Percentiles rank a stretch among this genome's conserved stretches.
These are phyloP conservation scores for Aspergillus nomiae DNA, from an alignment of 2,329 filamentous ascomycete genomes.

Conservation along the genomic window DNA sequence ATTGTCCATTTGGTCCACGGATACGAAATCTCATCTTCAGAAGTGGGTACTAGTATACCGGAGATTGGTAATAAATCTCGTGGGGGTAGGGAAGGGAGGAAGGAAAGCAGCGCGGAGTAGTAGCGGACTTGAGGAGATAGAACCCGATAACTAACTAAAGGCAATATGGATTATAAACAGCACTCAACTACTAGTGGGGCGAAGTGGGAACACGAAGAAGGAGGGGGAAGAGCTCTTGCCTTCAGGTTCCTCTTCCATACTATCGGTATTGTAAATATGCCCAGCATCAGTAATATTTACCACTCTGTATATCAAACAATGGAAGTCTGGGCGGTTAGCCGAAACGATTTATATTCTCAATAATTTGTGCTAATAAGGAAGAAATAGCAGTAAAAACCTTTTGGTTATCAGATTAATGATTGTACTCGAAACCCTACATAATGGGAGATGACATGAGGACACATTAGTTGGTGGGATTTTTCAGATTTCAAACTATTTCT, in stretches of 20 bases:
- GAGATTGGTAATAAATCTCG: neutral
- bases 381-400: neutral
- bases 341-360: neutral
- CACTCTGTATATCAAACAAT: neutral
- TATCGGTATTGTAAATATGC: neutral
- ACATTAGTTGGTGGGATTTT: neutral
- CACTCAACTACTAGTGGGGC: slow-evolving; percentile 2
- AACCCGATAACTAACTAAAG: neutral
- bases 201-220: neutral
- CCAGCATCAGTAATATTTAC: neutral
- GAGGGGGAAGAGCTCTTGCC: neutral
- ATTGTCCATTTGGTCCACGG: slow-evolving; percentile 72
- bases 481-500: neutral
- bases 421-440: neutral
- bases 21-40: slow-evolving; percentile 70
- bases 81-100: neutral
- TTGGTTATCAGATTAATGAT: neutral
- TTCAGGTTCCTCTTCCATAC: neutral
- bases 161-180: neutral
- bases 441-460: neutral
- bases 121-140: neutral
- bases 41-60: neutral
- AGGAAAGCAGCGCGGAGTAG: neutral
- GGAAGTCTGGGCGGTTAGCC: neutral
- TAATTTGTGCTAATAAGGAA: neutral